Evolutionary conservation across 495 filamentous ascomycete genomes (phyloP), one percentile per base, ranked within the genome.

Genomic region (Penicillium bialowiezense): DNA sequence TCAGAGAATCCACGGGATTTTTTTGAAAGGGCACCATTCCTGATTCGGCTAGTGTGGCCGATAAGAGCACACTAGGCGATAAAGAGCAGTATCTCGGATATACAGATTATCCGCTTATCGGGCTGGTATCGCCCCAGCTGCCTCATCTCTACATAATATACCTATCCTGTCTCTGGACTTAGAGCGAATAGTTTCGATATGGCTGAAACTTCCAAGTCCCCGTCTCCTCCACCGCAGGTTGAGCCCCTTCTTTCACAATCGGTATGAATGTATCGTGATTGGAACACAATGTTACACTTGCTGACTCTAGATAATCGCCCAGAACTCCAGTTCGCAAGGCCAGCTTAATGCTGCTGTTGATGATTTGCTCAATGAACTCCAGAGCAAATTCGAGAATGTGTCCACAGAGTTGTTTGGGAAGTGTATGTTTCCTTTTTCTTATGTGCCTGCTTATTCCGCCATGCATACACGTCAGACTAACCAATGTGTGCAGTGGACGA

Each of bases 321-420:
- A 71, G 67, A 62, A 63, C 51, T 51, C 70, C 20, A 68, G 67
- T 32, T 60, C 77, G 13, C 79, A 81, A 35, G 87, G 89, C 56
- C 82, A 74, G 58, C 63, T 95, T 37, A 82, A 84, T 3, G 84
- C 80, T 3, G 87, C 86, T 0, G 83, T 96, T 3, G 91, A 96
- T 58, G 88, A 93, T 14, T 79, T 96, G 10, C 76, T 98, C 8
- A 85, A 91, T 59, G 83, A 87, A 24, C 72, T 98, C 3, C 85
- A 86, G 17, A 82, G 80, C 62, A 97, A 96, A 64, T 95, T 96
- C 62, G 80, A 85, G 19, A 80, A 77, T 29, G 80, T 95, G 3
- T 91, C 87, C 0, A 81, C 79, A 42, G 90, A 95, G 62, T 84
- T 98, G 39, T 90, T 96, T 58, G 79, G 85, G 31, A 96, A 96